Percentiles rank a stretch among this genome's conserved stretches.
Evolutionary conservation across 169 alveolate species (phyloP).

Genomic region (Cryptosporidium ubiquitum): DNA sequence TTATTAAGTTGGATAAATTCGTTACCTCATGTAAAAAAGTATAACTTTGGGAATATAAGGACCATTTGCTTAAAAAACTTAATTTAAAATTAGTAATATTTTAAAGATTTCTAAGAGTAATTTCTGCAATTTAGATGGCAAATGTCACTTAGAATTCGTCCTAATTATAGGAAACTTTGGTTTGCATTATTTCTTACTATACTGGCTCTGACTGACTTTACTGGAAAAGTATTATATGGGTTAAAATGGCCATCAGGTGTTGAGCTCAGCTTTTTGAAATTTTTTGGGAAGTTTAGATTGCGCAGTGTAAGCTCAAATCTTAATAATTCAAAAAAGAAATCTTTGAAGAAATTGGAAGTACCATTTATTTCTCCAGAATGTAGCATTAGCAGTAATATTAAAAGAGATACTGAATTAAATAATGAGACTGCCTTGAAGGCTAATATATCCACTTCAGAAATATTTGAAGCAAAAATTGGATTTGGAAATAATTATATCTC

Average conservation of each 20-base stretch:
- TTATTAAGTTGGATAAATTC: neutral
- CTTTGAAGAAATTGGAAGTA: neutral
- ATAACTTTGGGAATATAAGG: too few relatives aligned
- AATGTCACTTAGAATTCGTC: neutral
- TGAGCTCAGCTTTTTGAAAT: neutral
- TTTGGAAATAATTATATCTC: neutral
- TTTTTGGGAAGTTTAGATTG: neutral
- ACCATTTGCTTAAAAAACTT: neutral
- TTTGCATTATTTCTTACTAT: neutral
- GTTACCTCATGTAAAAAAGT: neutral
- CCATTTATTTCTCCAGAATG: neutral
- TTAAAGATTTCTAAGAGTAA: neutral
- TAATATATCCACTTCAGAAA: neutral
- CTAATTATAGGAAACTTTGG: neutral
- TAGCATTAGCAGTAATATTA: neutral
- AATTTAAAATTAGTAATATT: neutral
- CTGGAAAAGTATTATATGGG: neutral
- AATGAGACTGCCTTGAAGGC: neutral
- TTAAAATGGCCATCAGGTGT: neutral
- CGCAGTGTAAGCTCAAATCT: neutral
- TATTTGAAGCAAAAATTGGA: neutral
- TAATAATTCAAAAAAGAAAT: neutral
- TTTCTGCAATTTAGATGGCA: slow-evolving; percentile 4
- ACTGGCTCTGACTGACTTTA: neutral
- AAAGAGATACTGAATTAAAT: neutral